Conservation (phyloP, 768 basidiomycete species). For the Tricholoma bakamatsutake region DNA sequence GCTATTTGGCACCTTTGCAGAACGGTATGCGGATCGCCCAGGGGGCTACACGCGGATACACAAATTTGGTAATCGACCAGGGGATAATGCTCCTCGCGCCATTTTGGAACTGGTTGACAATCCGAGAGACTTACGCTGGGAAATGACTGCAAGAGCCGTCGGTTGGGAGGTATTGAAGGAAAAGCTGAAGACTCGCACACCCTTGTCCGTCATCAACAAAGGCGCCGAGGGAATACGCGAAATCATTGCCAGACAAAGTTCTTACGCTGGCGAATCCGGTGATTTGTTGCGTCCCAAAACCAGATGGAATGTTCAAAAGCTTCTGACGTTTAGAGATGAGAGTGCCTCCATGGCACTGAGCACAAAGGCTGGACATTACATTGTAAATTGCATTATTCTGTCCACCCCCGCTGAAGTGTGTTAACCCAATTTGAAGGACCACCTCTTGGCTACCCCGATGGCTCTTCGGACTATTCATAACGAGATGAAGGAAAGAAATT, state of each 20-base stretch:
- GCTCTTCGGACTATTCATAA: slow-evolving; percentile 40
- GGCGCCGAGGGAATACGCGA: slow-evolving; percentile 41
- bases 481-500: slow-evolving; percentile 34
- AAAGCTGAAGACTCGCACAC: slow-evolving; percentile 39
- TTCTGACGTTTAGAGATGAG: slow-evolving; percentile 51
- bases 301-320: slow-evolving; percentile 71
- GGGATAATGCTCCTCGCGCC: slow-evolving; percentile 92
- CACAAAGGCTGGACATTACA: slow-evolving; percentile 55
- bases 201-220: slow-evolving; percentile 42
- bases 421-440: slow-evolving; percentile 41
- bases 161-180: slow-evolving; percentile 75
- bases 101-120: slow-evolving; percentile 95
- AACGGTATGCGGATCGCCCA: slow-evolving; percentile 73
- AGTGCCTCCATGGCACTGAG: slow-evolving; percentile 43
- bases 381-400: slow-evolving; percentile 34
- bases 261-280: slow-evolving; percentile 29
- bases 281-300: slow-evolving; percentile 57
- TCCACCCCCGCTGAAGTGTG: neutral
- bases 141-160: slow-evolving; percentile 82
- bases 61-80: slow-evolving; percentile 81
- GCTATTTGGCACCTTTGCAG: slow-evolving; percentile 72
- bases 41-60: slow-evolving; percentile 96
- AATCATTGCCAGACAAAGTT: slow-evolving; percentile 42
- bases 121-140: slow-evolving; percentile 81
- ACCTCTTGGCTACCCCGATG: slow-evolving; percentile 60